phyloP scores from a whole-genome alignment of 169 alveolate species.

The Eimeria zaria region DNA sequence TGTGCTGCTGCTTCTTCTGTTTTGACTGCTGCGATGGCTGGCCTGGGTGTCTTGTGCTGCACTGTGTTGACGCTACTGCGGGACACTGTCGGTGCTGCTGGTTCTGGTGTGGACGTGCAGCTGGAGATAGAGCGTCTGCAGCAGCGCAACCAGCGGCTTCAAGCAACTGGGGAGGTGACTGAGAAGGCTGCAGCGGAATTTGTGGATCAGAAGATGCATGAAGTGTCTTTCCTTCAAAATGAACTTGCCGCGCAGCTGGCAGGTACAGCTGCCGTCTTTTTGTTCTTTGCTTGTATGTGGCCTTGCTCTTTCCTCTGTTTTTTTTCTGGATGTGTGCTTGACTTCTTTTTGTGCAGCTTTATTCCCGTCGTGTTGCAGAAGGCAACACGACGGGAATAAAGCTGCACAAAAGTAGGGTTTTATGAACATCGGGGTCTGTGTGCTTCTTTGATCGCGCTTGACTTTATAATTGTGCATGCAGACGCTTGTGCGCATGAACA shows the following conservation, averaged over 20 bases:
- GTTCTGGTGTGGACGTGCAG: neutral
- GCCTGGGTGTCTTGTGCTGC: neutral
- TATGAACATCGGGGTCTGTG: neutral
- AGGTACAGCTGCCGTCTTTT: conserved; percentile 27
- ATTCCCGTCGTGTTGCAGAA: too few species aligned
- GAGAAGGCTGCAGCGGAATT: conserved; percentile 86
- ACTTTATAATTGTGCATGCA: neutral
- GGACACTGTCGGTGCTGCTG: neutral
- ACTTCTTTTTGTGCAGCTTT: too few species aligned
- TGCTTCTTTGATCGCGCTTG: neutral
- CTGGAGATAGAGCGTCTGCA: conserved; percentile 76
- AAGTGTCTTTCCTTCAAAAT: conserved; percentile 77
- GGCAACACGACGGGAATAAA: too few species aligned
- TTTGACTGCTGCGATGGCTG: neutral
- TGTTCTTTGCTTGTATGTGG: neutral
- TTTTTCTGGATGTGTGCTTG: neutral
- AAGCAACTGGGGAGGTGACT: conserved; percentile 83
- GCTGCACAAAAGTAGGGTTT: too few species aligned
- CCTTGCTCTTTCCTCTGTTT: neutral
- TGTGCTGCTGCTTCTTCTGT: neutral
- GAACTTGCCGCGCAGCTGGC: conserved; percentile 83
- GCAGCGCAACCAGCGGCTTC: conserved; percentile 71
- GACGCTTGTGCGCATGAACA: neutral
- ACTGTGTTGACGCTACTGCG: neutral
- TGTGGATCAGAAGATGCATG: conserved; percentile 82